Percentiles rank a stretch among this genome's conserved stretches.
Conservation (phyloP, 352 stramenopile genomes). For the Blastocystis sp. region DNA sequence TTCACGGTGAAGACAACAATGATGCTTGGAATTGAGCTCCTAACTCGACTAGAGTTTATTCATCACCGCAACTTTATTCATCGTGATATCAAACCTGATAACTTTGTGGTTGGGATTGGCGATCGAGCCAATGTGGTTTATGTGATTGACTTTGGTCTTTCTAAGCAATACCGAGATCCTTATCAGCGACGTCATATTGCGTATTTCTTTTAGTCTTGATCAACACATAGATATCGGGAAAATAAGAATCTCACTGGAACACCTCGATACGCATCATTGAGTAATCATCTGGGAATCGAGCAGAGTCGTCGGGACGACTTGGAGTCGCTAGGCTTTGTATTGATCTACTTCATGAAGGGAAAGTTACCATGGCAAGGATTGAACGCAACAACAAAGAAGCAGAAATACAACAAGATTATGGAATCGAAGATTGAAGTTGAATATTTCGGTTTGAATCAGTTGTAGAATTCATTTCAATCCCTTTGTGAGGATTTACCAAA, state of each 20-base stretch:
- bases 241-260: constrained; percentile 88
- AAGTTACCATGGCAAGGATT: constrained; percentile 85
- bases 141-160: constrained; percentile 88
- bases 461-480: constrained; percentile 66
- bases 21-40: constrained; percentile 83
- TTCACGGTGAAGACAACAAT: constrained; percentile 83
- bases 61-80: constrained; percentile 89
- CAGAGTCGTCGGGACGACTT: too few relatives aligned
- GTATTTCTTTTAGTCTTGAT: constrained; percentile 66
- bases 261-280: constrained; percentile 84
- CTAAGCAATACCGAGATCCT: constrained; percentile 86
- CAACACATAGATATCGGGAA: constrained; percentile 69
- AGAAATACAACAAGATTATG: constrained; percentile 91
- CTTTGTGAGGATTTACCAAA: constrained; percentile 68
- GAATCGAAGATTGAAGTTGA: constrained; percentile 77
- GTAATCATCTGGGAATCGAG: constrained; percentile 86
- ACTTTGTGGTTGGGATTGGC: constrained; percentile 86
- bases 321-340: constrained; percentile 83
- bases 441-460: constrained; percentile 49
- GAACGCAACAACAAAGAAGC: constrained; percentile 87
- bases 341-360: constrained; percentile 87
- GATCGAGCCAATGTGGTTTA: constrained; percentile 81
- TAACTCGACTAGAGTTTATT: constrained; percentile 84
- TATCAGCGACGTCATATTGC: constrained; percentile 83
- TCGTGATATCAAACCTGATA: constrained; percentile 87